Evolutionary conservation across 306 rosid species (phyloP).

Genomic region (Acacia crassicarpa): DNA sequence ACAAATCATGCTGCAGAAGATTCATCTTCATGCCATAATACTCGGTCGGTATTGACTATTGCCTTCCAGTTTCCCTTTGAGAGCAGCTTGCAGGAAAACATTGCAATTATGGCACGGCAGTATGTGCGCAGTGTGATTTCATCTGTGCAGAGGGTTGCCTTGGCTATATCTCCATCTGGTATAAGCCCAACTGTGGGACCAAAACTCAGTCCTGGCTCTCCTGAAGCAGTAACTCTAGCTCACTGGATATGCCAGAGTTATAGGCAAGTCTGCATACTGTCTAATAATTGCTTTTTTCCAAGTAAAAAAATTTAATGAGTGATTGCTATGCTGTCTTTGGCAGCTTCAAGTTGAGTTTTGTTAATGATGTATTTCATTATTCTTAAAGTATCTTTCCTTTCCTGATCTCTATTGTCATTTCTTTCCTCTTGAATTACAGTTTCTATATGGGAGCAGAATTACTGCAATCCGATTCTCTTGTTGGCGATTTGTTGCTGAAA

Average conservation of each 20-base stretch:
- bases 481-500: conserved; percentile 65
- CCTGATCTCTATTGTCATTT: not conserved
- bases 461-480: conserved; percentile 63
- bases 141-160: conserved; percentile 93
- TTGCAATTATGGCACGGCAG: conserved; percentile 85
- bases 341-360: not conserved
- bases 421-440: not conserved
- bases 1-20: conserved; percentile 49
- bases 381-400: not conserved
- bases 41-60: conserved; percentile 87
- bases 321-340: not conserved
- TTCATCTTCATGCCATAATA: conserved; percentile 48
- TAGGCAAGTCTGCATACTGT: conserved; percentile 44
- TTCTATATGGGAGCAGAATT: conserved; percentile 65
- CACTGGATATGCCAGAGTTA: conserved; percentile 97
- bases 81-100: conserved; percentile 73
- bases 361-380: not conserved
- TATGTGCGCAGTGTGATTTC: conserved; percentile 86
- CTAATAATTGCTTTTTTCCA: not conserved
- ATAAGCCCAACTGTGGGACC: conserved; percentile 59
- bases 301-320: not conserved
- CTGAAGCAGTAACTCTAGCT: conserved; percentile 83
- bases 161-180: conserved; percentile 93
- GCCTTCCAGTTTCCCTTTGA: conserved; percentile 97
- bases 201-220: conserved; percentile 79